Percentiles rank a stretch among this genome's conserved stretches.
Conservation (phyloP, 129 eudicot genomes). For the Helianthus annuus region HanXRQr2.0-SUNRISE NC_035448.2:196257193-196257692, state of each 20-base stretch:
- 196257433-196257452: not conserved
- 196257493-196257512: not conserved
- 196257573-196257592: not conserved
- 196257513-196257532: not conserved
- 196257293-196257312: conserved; percentile 95
- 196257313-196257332: conserved; percentile 87
- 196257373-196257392: not conserved
- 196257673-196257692: conserved; percentile 94
- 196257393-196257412: not conserved
- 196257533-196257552: not conserved
- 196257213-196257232: conserved; percentile 92
- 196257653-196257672: conserved; percentile 82
- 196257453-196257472: not conserved
- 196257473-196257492: not conserved
- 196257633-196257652: conserved; percentile 58
- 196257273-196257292: conserved; percentile 94
- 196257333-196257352: conserved; percentile 67
- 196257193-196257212: conserved; percentile 65
- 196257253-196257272: conserved; percentile 92
- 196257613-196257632: conserved; percentile 60
- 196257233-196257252: conserved; percentile 78
- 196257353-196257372: conserved; percentile 82
- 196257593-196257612: conserved; percentile 51
- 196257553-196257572: not conserved
- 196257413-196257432: not conserved